Percentiles rank a stretch among this genome's conserved stretches.
These are phyloP conservation scores for Leccinum broughii DNA, from an alignment of 768 basidiomycete genomes.

Conservation along the genomic window DNA sequence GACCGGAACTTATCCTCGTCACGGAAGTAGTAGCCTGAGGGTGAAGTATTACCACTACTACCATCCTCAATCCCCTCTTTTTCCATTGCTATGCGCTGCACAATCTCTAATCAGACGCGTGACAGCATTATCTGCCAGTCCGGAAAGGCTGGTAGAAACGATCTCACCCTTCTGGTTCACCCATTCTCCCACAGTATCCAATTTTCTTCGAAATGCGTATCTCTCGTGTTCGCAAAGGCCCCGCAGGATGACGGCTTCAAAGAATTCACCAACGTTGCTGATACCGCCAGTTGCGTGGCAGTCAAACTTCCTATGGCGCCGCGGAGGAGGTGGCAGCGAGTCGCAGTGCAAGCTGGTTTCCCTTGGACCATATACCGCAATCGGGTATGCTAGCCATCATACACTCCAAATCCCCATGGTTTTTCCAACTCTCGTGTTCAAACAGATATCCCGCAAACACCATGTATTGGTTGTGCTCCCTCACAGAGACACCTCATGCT, in stretches of 20 bases:
- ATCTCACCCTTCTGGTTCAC: conserved; percentile 18
- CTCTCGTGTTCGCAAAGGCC: conserved; percentile 19
- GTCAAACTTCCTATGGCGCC: conserved; percentile 25
- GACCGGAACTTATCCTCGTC: background rate
- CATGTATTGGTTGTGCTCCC: conserved; percentile 57
- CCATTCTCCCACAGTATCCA: conserved; percentile 25
- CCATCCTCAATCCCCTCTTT: background rate
- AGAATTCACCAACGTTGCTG: conserved; percentile 7
- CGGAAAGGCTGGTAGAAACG: background rate
- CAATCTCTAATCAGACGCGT: conserved; percentile 39
- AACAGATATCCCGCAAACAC: conserved; percentile 47
- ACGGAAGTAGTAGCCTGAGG: background rate
- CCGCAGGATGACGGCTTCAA: conserved; percentile 23
- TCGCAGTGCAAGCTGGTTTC: conserved; percentile 43
- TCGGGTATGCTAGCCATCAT: conserved; percentile 41
- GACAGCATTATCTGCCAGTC: conserved; percentile 27
- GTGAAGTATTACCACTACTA: too few relatives aligned
- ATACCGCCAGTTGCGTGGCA: conserved; percentile 14
- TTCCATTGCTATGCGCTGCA: conserved; percentile 23
- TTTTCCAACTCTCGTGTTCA: conserved; percentile 6
- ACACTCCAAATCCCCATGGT: background rate
- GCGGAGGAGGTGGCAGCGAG: conserved; percentile 46
- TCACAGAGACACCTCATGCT: conserved; percentile 58
- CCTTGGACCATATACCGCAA: conserved; percentile 61
- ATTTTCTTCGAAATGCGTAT: conserved; percentile 21